phyloP scores from a whole-genome alignment of 2,329 filamentous ascomycete species.

The Talaromyces sp. region DNA sequence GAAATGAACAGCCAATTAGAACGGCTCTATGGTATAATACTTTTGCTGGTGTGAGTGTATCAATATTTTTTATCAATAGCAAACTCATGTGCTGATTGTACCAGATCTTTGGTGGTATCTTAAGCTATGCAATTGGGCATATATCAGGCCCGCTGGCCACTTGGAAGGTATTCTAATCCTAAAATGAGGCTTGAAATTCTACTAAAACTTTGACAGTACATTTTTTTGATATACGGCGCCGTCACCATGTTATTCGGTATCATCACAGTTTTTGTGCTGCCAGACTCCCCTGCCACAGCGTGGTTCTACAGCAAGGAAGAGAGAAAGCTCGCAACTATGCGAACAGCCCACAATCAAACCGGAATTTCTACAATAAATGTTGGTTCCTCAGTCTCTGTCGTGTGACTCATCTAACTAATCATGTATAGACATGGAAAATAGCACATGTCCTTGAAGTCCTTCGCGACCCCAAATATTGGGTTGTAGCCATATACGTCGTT shows the following conservation, averaged over 20 bases:
- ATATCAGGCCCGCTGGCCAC: not conserved
- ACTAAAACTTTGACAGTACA: not conserved
- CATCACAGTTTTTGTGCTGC: not conserved
- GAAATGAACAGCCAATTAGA: not conserved
- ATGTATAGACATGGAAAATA: not conserved
- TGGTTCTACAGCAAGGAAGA: slow-evolving; percentile 8
- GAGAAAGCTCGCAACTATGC: slow-evolving; percentile 2
- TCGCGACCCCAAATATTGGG: slow-evolving; percentile 1
- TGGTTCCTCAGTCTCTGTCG: not conserved
- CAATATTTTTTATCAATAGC: no score
- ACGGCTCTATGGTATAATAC: slow-evolving; percentile 9
- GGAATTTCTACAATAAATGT: not conserved
- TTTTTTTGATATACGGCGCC: slow-evolving; percentile 2
- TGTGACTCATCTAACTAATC: no score
- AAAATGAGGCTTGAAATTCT: not conserved
- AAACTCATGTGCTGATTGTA: not conserved
- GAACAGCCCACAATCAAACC: slow-evolving; percentile 1
- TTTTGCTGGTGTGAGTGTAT: slow-evolving; percentile 1
- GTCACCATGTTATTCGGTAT: not conserved
- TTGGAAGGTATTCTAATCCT: not conserved
- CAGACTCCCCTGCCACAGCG: not conserved
- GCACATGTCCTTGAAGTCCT: not conserved
- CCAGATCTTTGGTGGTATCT: not conserved
- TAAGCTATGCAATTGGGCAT: slow-evolving; percentile 10
- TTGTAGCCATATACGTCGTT: not conserved